Evolutionary conservation across 1,284 basidiomycete genomes (phyloP), one percentile per base, ranked within the genome.

Genomic region (Neolentinus lepideus): DNA sequence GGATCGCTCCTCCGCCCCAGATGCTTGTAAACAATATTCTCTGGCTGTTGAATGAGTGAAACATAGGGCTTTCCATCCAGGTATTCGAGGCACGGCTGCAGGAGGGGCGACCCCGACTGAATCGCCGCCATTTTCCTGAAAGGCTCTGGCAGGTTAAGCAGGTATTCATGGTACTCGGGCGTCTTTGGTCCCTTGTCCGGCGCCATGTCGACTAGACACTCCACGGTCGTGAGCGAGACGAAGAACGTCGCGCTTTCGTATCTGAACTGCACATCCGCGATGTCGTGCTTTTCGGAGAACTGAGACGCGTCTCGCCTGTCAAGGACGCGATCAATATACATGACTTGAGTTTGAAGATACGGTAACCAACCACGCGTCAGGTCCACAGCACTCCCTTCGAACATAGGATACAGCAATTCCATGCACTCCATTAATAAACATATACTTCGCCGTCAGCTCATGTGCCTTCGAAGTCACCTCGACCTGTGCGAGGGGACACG

Each of bases 361-460:
- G n/a, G n/a, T n/a, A n/a, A n/a, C n/a, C n/a, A n/a, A n/a, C n/a
- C n/a, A n/a, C n/a, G n/a, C n/a, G n/a, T n/a, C n/a, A n/a, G n/a
- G n/a, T n/a, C n/a, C n/a, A n/a, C n/a, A n/a, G n/a, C n/a, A 67
- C 54, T 72, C 72, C 46, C 73, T 67, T 25, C 70, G 70, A 9
- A 75, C 63, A 62, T 79, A 87, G 0, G 78, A 75, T 19, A 89
- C 75, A 65, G 80, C 76, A 54, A 89, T 80, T 2, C 82, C 82
- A 16, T 74, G 69, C 25, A 67, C 66, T 1, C 71, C 72, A 16
- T 74, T 62, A 57, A 76, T 67, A 12, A 69, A 72, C 73, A 84
- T 76, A 61, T 87, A 88, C 63, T 80, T 84, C 14, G 83, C 85
- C 58, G 80, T 74, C 1, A 89, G 59, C 38, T 78, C 71, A 62